A percentile compares a stretch with the other conserved stretches of the same genome.
phyloP scores from a whole-genome alignment of 768 basidiomycete species.

The Tylopilus balloui region DNA sequence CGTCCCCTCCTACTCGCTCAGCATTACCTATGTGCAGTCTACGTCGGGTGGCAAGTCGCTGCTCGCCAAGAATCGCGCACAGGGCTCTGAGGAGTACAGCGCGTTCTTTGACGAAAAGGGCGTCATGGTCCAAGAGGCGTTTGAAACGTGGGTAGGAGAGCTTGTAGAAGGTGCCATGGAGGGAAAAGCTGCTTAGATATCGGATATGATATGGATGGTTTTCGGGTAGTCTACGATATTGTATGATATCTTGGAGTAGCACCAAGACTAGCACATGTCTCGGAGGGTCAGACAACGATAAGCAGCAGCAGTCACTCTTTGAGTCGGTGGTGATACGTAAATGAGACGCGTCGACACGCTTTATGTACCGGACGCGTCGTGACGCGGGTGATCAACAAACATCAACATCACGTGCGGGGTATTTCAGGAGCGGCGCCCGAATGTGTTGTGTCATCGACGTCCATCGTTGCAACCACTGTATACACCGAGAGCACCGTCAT shows the following conservation, averaged over 20 bases:
- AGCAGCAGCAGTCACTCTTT: no score
- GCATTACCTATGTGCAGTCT: slow-evolving; percentile 69
- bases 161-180: slow-evolving; percentile 72
- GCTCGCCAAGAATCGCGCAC: slow-evolving; percentile 63
- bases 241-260: slow-evolving; percentile 21
- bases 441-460: slow-evolving; percentile 11
- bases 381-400: slow-evolving; percentile 33
- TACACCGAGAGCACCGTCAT: not conserved
- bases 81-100: slow-evolving; percentile 54
- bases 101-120: slow-evolving; percentile 82
- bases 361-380: slow-evolving; percentile 39
- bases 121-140: slow-evolving; percentile 66
- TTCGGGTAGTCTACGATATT: slow-evolving; percentile 20
- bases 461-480: slow-evolving; percentile 12
- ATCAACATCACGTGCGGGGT: slow-evolving; percentile 29
- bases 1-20: slow-evolving; percentile 65
- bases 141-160: slow-evolving; percentile 76
- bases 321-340: no score
- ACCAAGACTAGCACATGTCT: not conserved
- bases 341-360: not conserved
- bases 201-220: not conserved
- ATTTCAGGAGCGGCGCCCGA: slow-evolving; percentile 33
- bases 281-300: no score
- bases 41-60: slow-evolving; percentile 84
- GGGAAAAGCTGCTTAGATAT: slow-evolving; percentile 46